Evolutionary conservation across 1,284 basidiomycete genomes (phyloP).

Genomic region (Austroboletus niveus): DNA sequence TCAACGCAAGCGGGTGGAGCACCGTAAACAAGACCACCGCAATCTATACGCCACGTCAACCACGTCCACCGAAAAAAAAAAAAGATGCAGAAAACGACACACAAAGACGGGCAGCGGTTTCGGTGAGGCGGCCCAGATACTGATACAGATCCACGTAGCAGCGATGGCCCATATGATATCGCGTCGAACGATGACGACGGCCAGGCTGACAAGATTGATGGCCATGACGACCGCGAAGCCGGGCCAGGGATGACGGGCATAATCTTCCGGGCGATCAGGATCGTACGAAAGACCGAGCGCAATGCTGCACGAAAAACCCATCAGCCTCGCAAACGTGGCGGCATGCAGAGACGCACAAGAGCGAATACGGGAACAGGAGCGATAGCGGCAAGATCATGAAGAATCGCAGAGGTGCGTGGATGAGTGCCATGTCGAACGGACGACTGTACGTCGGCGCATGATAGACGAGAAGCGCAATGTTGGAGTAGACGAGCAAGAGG

Average conservation of each 20-base stretch:
- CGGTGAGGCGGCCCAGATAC: slow-evolving; percentile 57
- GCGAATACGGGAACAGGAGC: slow-evolving; percentile 47
- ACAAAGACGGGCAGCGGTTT: slow-evolving; percentile 65
- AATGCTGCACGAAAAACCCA: slow-evolving; percentile 41
- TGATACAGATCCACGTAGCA: slow-evolving; percentile 66
- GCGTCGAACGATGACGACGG: slow-evolving; percentile 52
- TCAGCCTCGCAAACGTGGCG: slow-evolving; percentile 29
- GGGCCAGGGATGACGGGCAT: slow-evolving; percentile 53
- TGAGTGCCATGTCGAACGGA: slow-evolving; percentile 63
- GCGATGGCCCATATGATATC: slow-evolving; percentile 74
- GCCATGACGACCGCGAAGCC: slow-evolving; percentile 60
- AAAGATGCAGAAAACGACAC: slow-evolving; percentile 24
- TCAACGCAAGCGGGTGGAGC: slow-evolving; percentile 54
- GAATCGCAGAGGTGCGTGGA: slow-evolving; percentile 72
- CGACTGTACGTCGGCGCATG: slow-evolving; percentile 55
- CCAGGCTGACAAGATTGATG: slow-evolving; percentile 56
- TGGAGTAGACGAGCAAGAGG: slow-evolving; percentile 63
- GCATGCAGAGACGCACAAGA: slow-evolving; percentile 40
- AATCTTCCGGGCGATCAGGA: slow-evolving; percentile 44
- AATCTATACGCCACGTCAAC: slow-evolving; percentile 37
- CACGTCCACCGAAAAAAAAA: not conserved
- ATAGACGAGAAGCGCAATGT: slow-evolving; percentile 63
- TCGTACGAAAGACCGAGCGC: slow-evolving; percentile 50
- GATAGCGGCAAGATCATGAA: slow-evolving; percentile 60
- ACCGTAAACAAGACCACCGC: slow-evolving; percentile 57